A percentile compares a stretch with the other conserved stretches of the same genome.
Conservation (phyloP, 768 basidiomycete species). For the Rhodotorula kratochvilovae region DNA sequence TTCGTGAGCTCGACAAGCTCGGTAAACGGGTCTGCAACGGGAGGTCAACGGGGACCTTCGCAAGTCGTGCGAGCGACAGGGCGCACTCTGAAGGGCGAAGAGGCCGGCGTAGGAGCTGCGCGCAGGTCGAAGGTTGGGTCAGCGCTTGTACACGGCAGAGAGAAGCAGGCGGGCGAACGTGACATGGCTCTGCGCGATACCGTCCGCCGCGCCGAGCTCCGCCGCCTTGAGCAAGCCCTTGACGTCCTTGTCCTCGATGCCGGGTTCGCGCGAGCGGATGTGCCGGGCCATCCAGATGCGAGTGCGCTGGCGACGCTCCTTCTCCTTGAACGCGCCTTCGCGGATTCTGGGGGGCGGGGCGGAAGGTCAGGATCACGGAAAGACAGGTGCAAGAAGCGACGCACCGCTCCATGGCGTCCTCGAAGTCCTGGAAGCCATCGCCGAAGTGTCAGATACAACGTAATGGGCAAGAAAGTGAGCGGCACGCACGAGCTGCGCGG, state of each 20-base stretch:
- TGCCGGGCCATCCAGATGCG: constrained; percentile 21
- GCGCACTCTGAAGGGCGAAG: constrained; percentile 26
- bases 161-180: too few relatives aligned
- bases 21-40: constrained; percentile 26
- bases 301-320: constrained; percentile 14
- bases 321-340: constrained; percentile 30
- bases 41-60: too few relatives aligned
- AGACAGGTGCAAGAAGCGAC: neutral
- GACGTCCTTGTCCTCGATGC: constrained; percentile 27
- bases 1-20: constrained; percentile 34
- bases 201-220: constrained; percentile 33
- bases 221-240: constrained; percentile 24
- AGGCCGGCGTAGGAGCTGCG: constrained; percentile 5
- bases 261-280: constrained; percentile 24
- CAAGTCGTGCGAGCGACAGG: too few relatives aligned
- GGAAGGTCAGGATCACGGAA: neutral
- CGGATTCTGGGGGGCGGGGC: constrained; percentile 1
- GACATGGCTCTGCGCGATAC: constrained; percentile 14
- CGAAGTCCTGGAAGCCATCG: constrained; percentile 23
- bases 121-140: too few relatives aligned
- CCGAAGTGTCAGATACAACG: neutral
- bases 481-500: constrained; percentile 18
- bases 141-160: too few relatives aligned
- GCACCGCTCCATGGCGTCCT: constrained; percentile 27
- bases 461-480: neutral